A percentile compares a stretch with the other conserved stretches of the same genome.
phyloP scores from a whole-genome alignment of 192 early-diverging fungal species.

The Umbelopsis isabellina region DNA sequence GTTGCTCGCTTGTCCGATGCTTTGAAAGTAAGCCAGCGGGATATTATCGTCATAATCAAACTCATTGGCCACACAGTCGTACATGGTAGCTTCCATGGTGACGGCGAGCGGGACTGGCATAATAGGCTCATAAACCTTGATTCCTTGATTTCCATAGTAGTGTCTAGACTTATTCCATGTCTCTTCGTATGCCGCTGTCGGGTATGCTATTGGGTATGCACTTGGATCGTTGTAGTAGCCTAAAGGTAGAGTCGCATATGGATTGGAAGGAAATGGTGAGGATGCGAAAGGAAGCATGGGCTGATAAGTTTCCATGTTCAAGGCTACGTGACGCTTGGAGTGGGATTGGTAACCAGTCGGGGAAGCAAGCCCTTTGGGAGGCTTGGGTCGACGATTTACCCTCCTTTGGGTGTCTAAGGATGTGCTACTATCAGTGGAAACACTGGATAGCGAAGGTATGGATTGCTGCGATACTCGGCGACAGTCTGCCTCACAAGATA shows the following conservation, averaged over 20 bases:
- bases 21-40: constrained; percentile 10
- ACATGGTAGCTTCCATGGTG: constrained; percentile 5
- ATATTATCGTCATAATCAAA: constrained; percentile 20
- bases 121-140: constrained; percentile 9
- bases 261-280: no score
- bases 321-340: no score
- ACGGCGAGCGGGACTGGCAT: constrained; percentile 10
- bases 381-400: not conserved
- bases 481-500: not conserved
- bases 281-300: no score
- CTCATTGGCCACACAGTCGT: not conserved
- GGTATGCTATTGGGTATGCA: no score
- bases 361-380: not conserved
- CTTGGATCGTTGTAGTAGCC: no score
- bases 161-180: no score
- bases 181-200: no score
- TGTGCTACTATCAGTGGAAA: not conserved
- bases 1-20: not conserved
- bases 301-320: no score
- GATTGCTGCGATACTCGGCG: constrained; percentile 9
- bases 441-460: constrained; percentile 1
- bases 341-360: no score
- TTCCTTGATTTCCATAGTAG: no score
- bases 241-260: no score
- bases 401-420: not conserved